Percentiles rank a stretch among this genome's conserved stretches.
Conservation (phyloP, 441 rosid species). For the Syzygium syzygioides region DNA sequence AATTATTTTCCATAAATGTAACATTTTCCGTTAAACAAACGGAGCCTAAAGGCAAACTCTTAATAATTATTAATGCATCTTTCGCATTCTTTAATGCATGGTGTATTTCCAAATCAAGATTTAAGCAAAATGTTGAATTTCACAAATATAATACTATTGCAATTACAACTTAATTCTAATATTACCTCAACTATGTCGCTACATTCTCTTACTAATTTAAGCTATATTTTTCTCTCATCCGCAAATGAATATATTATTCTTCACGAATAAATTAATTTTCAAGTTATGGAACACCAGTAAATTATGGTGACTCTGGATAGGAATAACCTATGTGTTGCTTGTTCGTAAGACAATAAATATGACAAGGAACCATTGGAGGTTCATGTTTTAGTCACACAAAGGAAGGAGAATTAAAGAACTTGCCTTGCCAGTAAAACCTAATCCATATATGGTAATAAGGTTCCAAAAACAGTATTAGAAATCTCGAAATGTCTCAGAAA, state of each 20-base stretch:
- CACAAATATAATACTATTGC: background rate
- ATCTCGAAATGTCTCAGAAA: background rate
- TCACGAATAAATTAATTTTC: background rate
- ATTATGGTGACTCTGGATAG: background rate
- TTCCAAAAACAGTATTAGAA: background rate
- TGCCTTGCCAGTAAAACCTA: background rate
- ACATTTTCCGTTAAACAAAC: too few relatives aligned
- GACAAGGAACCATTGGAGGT: background rate
- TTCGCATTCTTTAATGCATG: background rate
- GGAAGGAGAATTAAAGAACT: background rate
- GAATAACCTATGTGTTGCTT: background rate
- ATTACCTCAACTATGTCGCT: background rate
- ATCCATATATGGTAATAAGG: background rate
- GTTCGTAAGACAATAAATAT: background rate
- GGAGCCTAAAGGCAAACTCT: background rate
- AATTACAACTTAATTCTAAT: background rate
- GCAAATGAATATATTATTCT: background rate
- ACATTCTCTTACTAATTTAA: background rate
- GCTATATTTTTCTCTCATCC: background rate
- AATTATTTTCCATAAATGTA: too few relatives aligned
- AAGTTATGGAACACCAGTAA: background rate
- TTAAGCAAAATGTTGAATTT: background rate
- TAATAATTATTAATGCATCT: background rate
- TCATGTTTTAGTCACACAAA: background rate
- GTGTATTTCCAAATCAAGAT: background rate